phyloP scores from a whole-genome alignment of 371 early-diverging fungal genomes.

The Quaeritorhiza haematococci region DNA sequence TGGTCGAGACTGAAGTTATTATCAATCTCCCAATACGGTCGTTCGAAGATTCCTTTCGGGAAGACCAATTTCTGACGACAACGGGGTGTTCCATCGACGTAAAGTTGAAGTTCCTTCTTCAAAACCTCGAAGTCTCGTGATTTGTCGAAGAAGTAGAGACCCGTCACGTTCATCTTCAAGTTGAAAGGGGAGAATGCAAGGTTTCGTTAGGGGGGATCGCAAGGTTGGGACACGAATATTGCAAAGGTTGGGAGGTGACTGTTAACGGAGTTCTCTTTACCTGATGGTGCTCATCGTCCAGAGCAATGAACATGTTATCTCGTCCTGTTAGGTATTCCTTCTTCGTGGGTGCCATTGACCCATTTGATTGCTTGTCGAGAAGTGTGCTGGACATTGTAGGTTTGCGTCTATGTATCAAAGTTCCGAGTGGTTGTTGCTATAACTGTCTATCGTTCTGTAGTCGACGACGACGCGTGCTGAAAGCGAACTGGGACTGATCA shows the following conservation, averaged over 20 bases:
- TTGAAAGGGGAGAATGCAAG: background rate
- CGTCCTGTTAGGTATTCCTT: conserved; percentile 1
- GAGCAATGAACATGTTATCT: conserved; percentile 15
- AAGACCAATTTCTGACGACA: too few species aligned
- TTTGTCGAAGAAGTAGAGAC: conserved; percentile 7
- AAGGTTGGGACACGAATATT: background rate
- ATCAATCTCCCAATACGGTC: conserved; percentile 16
- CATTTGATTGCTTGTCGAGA: too few species aligned
- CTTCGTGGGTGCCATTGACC: too few species aligned
- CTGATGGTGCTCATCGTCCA: conserved; percentile 14
- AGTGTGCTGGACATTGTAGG: too few species aligned
- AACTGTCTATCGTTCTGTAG: too few species aligned
- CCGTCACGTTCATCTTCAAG: conserved; percentile 9
- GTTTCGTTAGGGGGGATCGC: background rate
- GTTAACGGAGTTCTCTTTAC: too few species aligned
- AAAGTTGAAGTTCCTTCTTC: background rate
- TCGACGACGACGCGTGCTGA: too few species aligned
- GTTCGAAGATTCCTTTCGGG: conserved; percentile 5
- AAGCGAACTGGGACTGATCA: too few species aligned
- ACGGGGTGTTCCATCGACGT: conserved; percentile 4
- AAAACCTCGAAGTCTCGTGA: too few species aligned
- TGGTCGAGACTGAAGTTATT: conserved; percentile 11
- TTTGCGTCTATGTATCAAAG: too few species aligned
- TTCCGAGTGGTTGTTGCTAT: too few species aligned
- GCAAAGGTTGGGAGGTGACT: too few species aligned